Conservation (phyloP, 345 rosid species). For the thale cress (Arabidopsis thaliana) region DNA sequence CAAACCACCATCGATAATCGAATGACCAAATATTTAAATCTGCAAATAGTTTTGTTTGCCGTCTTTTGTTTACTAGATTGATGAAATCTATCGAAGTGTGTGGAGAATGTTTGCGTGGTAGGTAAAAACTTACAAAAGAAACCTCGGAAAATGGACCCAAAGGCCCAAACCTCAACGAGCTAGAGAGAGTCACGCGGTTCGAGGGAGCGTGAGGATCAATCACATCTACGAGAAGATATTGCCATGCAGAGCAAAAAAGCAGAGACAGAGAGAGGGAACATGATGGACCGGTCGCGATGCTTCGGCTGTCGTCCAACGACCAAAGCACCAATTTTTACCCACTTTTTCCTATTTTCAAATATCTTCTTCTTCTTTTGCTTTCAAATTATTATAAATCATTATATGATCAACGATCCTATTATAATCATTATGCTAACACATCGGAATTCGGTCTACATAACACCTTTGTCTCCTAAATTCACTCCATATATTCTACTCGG, state of each 20-base stretch:
- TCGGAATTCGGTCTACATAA: constrained; percentile 40
- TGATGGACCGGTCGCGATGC: constrained; percentile 60
- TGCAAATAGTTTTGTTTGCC: neutral
- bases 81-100: constrained; percentile 30
- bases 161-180: constrained; percentile 39
- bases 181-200: constrained; percentile 38
- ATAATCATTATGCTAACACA: constrained; percentile 41
- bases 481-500: constrained; percentile 40
- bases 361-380: neutral
- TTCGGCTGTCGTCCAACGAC: constrained; percentile 51
- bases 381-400: constrained; percentile 32
- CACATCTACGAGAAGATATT: constrained; percentile 48
- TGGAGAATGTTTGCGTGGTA: constrained; percentile 37
- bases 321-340: constrained; percentile 49
- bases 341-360: constrained; percentile 48
- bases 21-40: neutral
- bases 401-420: constrained; percentile 45
- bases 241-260: constrained; percentile 56
- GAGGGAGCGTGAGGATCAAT: constrained; percentile 47
- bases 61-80: constrained; percentile 11
- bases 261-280: constrained; percentile 43
- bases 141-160: constrained; percentile 35
- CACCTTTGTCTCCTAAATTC: constrained; percentile 43
- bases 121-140: constrained; percentile 30
- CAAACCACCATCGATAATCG: neutral